These are phyloP conservation scores for Tardiomyces blankii DNA, from an alignment of 1,139 yeast species.

Conservation along the genomic window DNA sequence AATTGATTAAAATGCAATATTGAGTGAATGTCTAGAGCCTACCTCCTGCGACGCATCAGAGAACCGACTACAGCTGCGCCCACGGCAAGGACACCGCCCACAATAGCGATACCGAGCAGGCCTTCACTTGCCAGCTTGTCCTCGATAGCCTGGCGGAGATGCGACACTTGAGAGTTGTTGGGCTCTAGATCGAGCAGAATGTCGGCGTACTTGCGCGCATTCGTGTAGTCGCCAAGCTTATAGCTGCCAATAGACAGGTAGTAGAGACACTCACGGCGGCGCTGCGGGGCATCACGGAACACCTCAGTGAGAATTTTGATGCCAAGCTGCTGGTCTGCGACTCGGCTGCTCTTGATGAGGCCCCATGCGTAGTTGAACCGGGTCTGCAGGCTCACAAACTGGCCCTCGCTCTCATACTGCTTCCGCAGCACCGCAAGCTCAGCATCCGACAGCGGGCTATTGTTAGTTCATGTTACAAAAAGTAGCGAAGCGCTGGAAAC, in stretches of 20 bases:
- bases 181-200: slow-evolving; percentile 72
- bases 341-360: slow-evolving; percentile 54
- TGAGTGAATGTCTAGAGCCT: too few relatives aligned
- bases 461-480: neutral
- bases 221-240: slow-evolving; percentile 77
- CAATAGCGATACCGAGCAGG: slow-evolving; percentile 73
- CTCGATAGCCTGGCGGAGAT: slow-evolving; percentile 65
- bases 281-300: slow-evolving; percentile 65
- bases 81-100: slow-evolving; percentile 75
- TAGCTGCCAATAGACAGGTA: slow-evolving; percentile 82
- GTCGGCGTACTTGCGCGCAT: slow-evolving; percentile 80
- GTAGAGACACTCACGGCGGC: slow-evolving; percentile 84
- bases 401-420: slow-evolving; percentile 76
- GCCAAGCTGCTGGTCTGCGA: slow-evolving; percentile 65
- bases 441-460: slow-evolving; percentile 56
- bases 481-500: too few relatives aligned
- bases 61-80: slow-evolving; percentile 66
- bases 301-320: slow-evolving; percentile 63
- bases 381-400: slow-evolving; percentile 69
- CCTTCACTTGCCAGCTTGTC: slow-evolving; percentile 83
- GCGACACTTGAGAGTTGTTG: slow-evolving; percentile 63
- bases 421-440: slow-evolving; percentile 65
- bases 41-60: slow-evolving; percentile 30
- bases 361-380: slow-evolving; percentile 97
- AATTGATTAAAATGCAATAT: too few relatives aligned